Evolutionary conservation across 257 asterid genomes (phyloP), one percentile per base, ranked within the genome.

Genomic region (Nicotiana tabacum): DNA sequence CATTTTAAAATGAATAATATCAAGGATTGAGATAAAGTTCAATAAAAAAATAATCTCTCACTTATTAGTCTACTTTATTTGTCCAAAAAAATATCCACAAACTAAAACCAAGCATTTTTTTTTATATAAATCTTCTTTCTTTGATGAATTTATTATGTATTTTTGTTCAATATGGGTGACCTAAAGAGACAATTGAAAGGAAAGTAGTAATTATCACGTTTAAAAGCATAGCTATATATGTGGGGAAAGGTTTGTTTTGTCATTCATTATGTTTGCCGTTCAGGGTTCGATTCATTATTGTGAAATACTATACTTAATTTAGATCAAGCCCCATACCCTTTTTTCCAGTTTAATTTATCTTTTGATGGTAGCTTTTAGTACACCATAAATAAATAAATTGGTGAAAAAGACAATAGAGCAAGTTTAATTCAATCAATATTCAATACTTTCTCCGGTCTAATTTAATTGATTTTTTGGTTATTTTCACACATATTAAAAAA

Each of bases 241-340:
- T 43, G 33, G 21, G 60, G 21, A 70, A 69, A 21, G 60, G 37
- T 70, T 21, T 72, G 56, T 72, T 72, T 72, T 72, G 37, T 43
- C 78, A 72, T 72, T 72, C 9, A 46, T 72, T 72, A 72, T 72
- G 78, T 39, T 69, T 17, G 78, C 57, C 78, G 21, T 69, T 39
- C 30, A 69, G 11, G n/a, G 17, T 70, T 21, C 35, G n/a, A 70
- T 58, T n/a, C 57, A n/a, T 35, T 18, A 68, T 68, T 35, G 16
- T 35, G 6, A 18, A 69, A 69, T n/a, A 24, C 10, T 58, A 0
- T 66, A 33, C 7, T 18, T 33, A 7, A 67, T 17, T 67, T 67
- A 33, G 46, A 18, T 33, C 5, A 67, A 67, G 4, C 0, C 77
- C 77, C 16, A 67, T 7, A 13, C 9, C 27, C 2, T 2, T 27